A percentile compares a stretch with the other conserved stretches of the same genome.
These are phyloP conservation scores for Eutrema salsugineum DNA, from an alignment of 441 rosid species.

Conservation along the genomic window DNA sequence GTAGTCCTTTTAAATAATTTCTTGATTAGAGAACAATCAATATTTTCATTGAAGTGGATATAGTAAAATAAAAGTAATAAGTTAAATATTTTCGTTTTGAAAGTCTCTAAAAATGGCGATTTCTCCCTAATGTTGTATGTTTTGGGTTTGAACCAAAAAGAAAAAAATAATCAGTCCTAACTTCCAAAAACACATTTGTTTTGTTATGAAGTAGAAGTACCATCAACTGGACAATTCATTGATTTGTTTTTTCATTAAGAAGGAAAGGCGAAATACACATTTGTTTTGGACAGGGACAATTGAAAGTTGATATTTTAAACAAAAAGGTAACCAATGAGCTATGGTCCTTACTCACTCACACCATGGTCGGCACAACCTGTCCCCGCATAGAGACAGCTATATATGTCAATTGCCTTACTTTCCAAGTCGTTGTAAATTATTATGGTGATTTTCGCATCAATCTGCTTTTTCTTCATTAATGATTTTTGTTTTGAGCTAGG, in stretches of 20 bases:
- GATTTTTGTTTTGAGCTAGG: constrained; percentile 21
- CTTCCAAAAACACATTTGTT: background rate
- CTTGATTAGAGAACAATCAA: too few species aligned
- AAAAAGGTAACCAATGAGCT: constrained; percentile 14
- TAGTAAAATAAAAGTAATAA: too few species aligned
- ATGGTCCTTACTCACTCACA: constrained; percentile 19
- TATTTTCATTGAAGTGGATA: too few species aligned
- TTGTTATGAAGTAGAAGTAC: constrained; percentile 2
- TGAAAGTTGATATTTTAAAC: background rate
- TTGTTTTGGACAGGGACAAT: constrained; percentile 17
- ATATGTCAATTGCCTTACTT: constrained; percentile 3
- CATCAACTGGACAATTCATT: background rate
- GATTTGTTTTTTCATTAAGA: background rate
- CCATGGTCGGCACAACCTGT: constrained; percentile 34
- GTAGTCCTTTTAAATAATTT: too few species aligned
- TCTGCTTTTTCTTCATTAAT: constrained; percentile 20
- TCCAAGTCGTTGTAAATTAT: constrained; percentile 9
- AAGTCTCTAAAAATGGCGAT: too few species aligned
- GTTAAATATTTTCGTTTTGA: too few species aligned
- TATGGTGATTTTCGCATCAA: background rate
- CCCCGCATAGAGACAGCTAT: constrained; percentile 21
- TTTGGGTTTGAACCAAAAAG: background rate
- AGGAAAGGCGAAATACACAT: constrained; percentile 1
- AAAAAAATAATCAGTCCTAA: background rate
- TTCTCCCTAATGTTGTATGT: too few species aligned